Evolutionary conservation across 2,329 filamentous ascomycete genomes (phyloP), one percentile per base, ranked within the genome.

Genomic region (Parastagonospora nodorum): DNA sequence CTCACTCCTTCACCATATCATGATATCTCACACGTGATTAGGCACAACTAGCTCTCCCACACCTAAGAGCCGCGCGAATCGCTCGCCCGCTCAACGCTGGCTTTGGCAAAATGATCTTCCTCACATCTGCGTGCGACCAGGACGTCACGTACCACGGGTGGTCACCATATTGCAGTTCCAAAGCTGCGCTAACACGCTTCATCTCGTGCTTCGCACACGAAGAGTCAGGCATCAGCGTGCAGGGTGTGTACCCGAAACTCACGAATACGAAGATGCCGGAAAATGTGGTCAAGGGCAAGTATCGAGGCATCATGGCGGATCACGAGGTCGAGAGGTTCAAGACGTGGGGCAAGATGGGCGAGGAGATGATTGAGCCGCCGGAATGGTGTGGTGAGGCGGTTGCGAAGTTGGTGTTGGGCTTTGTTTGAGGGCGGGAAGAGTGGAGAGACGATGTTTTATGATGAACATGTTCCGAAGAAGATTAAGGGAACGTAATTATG

Each of bases 181-280:
- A 67, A 57, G 64, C 64, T 2, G 61, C 63, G 5, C 36, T 66
- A 3, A 63, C 61, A 2, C 58, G 64, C 31, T 67, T 67, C 41
- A 52, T 66, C 35, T 48, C 58, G 2, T 56, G 58, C 41, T 50
- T 67, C 2, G 64, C 64, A 33, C 63, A 66, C 19, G 64, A 67
- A 45, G 63, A 66, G 43, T 52, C 55, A 2, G 51, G 55, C 7
- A 36, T 66, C 7, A 51, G 39, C 8, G 57, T 66, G 4, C 61
- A 66, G 39, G 63, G 61, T 8, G 63, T 67, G 30, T 66, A 63
- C 42, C 64, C 61, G 9, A 64, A 60, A 42, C 44, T 66, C 14
- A 66, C 63, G n/a, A 45, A 60, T n/a, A 66, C 64, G 8, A 60
- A 58, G 24, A 68, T 66, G 62, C 53, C 60, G 5, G 52, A 61